A percentile compares a stretch with the other conserved stretches of the same genome.
These are phyloP conservation scores for Parathielavia appendiculata DNA, from an alignment of 495 filamentous ascomycete genomes.

Conservation along the genomic window DNA sequence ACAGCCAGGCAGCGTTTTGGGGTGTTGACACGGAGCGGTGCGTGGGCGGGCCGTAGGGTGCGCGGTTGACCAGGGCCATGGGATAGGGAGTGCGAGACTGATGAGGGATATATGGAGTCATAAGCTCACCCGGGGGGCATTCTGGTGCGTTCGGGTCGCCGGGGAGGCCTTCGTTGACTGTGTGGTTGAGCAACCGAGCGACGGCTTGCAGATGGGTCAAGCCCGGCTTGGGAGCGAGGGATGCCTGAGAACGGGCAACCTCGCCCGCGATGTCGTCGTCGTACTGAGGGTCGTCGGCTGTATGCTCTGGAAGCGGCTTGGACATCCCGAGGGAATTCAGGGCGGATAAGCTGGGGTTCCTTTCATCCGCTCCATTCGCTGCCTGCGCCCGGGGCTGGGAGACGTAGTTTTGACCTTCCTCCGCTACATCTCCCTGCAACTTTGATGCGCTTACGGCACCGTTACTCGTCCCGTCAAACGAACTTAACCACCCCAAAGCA, in stretches of 20 bases:
- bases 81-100: slow-evolving; percentile 53
- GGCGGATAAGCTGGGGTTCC: too few relatives aligned
- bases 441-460: too few relatives aligned
- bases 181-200: slow-evolving; percentile 60
- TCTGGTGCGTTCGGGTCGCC: slow-evolving; percentile 47
- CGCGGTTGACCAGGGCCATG: slow-evolving; percentile 66
- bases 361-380: not conserved
- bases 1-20: slow-evolving; percentile 68
- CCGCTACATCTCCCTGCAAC: not conserved
- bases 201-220: slow-evolving; percentile 53
- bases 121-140: slow-evolving; percentile 43
- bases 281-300: slow-evolving; percentile 55
- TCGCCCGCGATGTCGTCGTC: slow-evolving; percentile 56
- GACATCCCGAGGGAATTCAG: not conserved
- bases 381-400: too few relatives aligned
- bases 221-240: slow-evolving; percentile 42
- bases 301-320: slow-evolving; percentile 49
- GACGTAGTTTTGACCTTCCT: too few relatives aligned
- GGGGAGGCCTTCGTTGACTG: slow-evolving; percentile 47
- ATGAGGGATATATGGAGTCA: slow-evolving; percentile 60
- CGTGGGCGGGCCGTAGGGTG: slow-evolving; percentile 59
- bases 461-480: slow-evolving; percentile 14
- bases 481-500: too few relatives aligned
- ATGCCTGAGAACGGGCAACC: slow-evolving; percentile 53
- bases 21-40: slow-evolving; percentile 56